These are phyloP conservation scores for Blastomyces parvus DNA, from an alignment of 2,329 filamentous ascomycete genomes.

Conservation along the genomic window DNA sequence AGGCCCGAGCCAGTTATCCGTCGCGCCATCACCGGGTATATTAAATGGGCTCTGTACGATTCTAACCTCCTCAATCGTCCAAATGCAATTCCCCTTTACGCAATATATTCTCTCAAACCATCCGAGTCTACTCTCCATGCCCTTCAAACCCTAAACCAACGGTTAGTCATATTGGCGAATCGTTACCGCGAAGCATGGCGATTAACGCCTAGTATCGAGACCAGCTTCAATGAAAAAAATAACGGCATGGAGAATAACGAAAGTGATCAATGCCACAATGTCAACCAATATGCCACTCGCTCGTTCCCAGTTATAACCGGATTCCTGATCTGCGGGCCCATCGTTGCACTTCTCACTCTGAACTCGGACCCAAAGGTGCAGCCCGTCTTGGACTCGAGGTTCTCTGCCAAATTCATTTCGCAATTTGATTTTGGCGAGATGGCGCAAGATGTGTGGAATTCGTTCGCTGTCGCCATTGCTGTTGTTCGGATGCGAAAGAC, in stretches of 20 bases:
- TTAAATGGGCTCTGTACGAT: conserved; percentile 47
- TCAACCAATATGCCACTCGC: conserved; percentile 14
- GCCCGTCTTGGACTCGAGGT: conserved; percentile 15
- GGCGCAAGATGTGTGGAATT: conserved; percentile 52
- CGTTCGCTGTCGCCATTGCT: conserved; percentile 47
- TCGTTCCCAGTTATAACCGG: conserved; percentile 45
- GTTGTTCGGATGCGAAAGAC: conserved; percentile 45
- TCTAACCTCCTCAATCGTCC: conserved; percentile 31
- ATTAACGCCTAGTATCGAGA: conserved; percentile 10
- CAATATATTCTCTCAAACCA: conserved; percentile 34
- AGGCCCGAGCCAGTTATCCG: conserved; percentile 31
- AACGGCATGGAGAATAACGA: background rate
- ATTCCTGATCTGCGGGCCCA: conserved; percentile 44
- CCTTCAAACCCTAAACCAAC: conserved; percentile 35
- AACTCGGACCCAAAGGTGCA: conserved; percentile 31
- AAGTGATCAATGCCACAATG: conserved; percentile 8
- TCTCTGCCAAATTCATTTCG: conserved; percentile 34
- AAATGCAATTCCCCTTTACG: conserved; percentile 37
- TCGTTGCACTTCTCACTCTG: conserved; percentile 46
- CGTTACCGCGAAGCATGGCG: conserved; percentile 32
- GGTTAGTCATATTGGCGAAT: conserved; percentile 36
- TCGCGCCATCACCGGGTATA: conserved; percentile 39
- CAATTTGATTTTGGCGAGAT: conserved; percentile 46
- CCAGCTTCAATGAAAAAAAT: conserved; percentile 1
- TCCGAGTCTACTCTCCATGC: conserved; percentile 33